Percentiles rank a stretch among this genome's conserved stretches.
phyloP scores from a whole-genome alignment of 2,329 filamentous ascomycete species.

The Xylaria sp. region DNA sequence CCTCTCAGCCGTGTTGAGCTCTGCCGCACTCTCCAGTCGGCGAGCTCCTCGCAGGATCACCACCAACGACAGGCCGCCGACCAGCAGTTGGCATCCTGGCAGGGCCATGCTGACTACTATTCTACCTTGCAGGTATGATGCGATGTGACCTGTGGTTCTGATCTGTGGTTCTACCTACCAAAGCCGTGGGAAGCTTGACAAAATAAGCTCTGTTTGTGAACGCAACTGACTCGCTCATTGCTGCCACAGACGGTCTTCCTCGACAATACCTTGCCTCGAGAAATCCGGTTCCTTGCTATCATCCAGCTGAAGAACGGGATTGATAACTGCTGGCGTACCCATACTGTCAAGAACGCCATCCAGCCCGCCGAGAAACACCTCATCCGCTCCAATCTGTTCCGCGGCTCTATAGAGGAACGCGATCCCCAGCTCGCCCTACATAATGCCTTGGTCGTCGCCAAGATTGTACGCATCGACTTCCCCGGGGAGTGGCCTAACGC shows the following conservation, averaged over 20 bases:
- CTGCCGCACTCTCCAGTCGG: constrained; percentile 71
- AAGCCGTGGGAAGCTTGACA: too few species aligned
- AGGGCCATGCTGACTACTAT: constrained; percentile 73
- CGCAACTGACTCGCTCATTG: constrained; percentile 15
- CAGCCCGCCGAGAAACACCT: constrained; percentile 78
- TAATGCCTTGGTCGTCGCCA: constrained; percentile 87
- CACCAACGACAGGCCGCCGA: constrained; percentile 73
- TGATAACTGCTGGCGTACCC: constrained; percentile 88
- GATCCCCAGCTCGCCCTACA: constrained; percentile 82
- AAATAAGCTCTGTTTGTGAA: not conserved
- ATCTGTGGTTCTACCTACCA: not conserved
- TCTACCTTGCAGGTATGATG: constrained; percentile 71
- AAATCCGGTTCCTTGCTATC: constrained; percentile 87
- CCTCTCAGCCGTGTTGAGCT: constrained; percentile 73
- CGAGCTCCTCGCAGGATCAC: constrained; percentile 68
- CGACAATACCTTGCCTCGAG: constrained; percentile 77
- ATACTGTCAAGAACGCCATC: constrained; percentile 72
- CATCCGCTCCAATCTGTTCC: constrained; percentile 80
- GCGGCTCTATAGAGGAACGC: constrained; percentile 80
- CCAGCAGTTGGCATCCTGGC: constrained; percentile 79
- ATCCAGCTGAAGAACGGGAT: constrained; percentile 98
- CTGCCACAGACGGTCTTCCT: constrained; percentile 76
- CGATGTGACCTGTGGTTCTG: too few species aligned
- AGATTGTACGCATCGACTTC: constrained; percentile 89
- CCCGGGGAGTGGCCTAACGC: constrained; percentile 83